Evolutionary conservation across 306 rosid genomes (phyloP).

Genomic region (Quillaja saponaria): DNA sequence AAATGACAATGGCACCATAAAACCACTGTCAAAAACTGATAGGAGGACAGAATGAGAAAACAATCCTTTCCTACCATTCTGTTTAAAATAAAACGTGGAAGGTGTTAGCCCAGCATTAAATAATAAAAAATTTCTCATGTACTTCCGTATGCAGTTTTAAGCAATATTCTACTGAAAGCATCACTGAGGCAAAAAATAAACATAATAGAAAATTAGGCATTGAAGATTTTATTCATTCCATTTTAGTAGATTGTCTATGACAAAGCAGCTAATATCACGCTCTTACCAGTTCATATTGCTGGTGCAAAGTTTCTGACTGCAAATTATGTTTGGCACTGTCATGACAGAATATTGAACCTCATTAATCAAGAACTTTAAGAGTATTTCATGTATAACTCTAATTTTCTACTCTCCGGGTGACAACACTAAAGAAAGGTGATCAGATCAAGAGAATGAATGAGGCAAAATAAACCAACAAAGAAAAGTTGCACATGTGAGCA

Average conservation of each 20-base stretch:
- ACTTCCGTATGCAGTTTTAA: not conserved
- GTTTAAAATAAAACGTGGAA: not conserved
- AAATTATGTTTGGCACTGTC: constrained; percentile 83
- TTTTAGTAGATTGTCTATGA: not conserved
- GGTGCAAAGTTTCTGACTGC: constrained; percentile 73
- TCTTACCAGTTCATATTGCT: constrained; percentile 85
- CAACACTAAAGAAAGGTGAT: constrained; percentile 1
- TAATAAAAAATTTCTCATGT: not conserved
- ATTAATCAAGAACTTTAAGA: constrained; percentile 4
- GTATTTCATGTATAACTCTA: not conserved
- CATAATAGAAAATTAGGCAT: too few species aligned
- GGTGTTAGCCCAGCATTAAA: not conserved
- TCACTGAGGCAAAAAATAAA: too few species aligned
- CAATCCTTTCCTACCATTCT: constrained; percentile 4
- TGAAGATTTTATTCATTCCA: not conserved
- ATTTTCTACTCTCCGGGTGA: not conserved
- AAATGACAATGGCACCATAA: constrained; percentile 14
- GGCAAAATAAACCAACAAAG: constrained; percentile 5
- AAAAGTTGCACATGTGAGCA: constrained; percentile 15
- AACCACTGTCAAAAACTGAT: constrained; percentile 6
- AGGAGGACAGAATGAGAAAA: constrained; percentile 1
- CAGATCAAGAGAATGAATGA: not conserved
- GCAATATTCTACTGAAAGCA: constrained; percentile 12
- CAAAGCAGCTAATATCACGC: constrained; percentile 22
- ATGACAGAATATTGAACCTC: constrained; percentile 30